Conservation (phyloP, 208 protist species). For the Wallacemonas rigidus region DNA sequence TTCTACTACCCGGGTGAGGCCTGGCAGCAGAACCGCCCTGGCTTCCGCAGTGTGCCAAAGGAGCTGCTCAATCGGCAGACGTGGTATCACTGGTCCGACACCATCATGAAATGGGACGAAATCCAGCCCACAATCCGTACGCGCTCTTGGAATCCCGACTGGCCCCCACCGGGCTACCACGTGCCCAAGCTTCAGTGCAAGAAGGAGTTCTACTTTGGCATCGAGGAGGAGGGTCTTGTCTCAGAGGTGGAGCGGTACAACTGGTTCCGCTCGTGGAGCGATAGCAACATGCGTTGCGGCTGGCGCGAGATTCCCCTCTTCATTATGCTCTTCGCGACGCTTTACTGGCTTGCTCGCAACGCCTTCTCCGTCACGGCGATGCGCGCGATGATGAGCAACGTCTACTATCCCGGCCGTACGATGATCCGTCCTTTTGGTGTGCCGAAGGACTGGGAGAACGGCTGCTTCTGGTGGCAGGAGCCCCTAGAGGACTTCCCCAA, state of each 20-base stretch:
- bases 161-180: constrained; percentile 86
- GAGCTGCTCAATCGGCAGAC: constrained; percentile 87
- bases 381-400: constrained; percentile 77
- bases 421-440: constrained; percentile 79
- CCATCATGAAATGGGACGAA: constrained; percentile 86
- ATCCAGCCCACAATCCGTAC: constrained; percentile 85
- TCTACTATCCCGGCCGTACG: constrained; percentile 80
- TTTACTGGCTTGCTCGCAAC: constrained; percentile 69
- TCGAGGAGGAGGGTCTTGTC: constrained; percentile 78
- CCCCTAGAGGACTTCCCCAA: constrained; percentile 90
- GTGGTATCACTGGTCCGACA: constrained; percentile 90
- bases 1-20: constrained; percentile 91
- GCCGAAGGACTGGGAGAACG: constrained; percentile 74
- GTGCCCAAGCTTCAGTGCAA: constrained; percentile 83
- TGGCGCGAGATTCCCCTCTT: constrained; percentile 80
- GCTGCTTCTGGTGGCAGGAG: constrained; percentile 83
- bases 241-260: constrained; percentile 88
- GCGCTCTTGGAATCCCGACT: constrained; percentile 87
- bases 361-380: constrained; percentile 58
- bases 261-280: constrained; percentile 85
- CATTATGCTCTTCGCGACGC: constrained; percentile 47
- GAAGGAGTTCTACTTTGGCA: constrained; percentile 86
- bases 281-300: constrained; percentile 84
- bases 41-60: constrained; percentile 87
- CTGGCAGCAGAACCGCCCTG: constrained; percentile 81